Percentiles rank a stretch among this genome's conserved stretches.
These are phyloP conservation scores for Bocquillonia castaneifolia DNA, from an alignment of 441 rosid genomes.

Conservation along the genomic window DNA sequence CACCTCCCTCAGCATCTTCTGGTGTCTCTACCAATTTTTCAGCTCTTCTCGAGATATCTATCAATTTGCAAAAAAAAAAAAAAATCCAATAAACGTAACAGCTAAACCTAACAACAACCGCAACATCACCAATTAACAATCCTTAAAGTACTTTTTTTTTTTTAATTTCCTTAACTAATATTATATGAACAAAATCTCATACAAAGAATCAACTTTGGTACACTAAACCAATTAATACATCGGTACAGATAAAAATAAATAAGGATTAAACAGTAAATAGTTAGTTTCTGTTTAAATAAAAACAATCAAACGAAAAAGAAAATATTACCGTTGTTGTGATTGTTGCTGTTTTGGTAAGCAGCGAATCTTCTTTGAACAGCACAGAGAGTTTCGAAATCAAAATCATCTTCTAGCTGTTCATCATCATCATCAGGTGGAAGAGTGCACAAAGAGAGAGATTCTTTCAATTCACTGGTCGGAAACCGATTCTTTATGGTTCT, in stretches of 20 bases:
- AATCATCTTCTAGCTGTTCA: conserved; percentile 55
- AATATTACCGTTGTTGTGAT: no score
- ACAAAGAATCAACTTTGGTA: no score
- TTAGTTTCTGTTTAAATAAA: no score
- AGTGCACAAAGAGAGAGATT: conserved; percentile 30
- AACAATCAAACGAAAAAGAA: no score
- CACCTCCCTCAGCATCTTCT: conserved; percentile 26
- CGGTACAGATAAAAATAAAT: no score
- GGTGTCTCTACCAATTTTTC: not conserved
- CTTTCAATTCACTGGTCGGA: conserved; percentile 26
- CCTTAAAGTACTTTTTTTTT: no score
- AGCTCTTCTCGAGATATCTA: conserved; percentile 1
- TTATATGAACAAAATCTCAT: no score
- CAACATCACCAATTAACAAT: no score
- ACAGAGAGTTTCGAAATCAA: conserved; percentile 66
- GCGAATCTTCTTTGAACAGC: conserved; percentile 63
- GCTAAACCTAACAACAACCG: no score
- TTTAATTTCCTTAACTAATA: no score
- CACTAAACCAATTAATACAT: no score
- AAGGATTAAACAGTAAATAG: no score
- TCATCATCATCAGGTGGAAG: conserved; percentile 33
- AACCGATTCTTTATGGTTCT: conserved; percentile 46
- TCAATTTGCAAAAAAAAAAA: not conserved
- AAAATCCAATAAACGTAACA: not conserved
- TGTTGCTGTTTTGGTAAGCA: conserved; percentile 41